These are phyloP conservation scores for Plantago major DNA, from an alignment of 257 asterid species.

Conservation along the genomic window DNA sequence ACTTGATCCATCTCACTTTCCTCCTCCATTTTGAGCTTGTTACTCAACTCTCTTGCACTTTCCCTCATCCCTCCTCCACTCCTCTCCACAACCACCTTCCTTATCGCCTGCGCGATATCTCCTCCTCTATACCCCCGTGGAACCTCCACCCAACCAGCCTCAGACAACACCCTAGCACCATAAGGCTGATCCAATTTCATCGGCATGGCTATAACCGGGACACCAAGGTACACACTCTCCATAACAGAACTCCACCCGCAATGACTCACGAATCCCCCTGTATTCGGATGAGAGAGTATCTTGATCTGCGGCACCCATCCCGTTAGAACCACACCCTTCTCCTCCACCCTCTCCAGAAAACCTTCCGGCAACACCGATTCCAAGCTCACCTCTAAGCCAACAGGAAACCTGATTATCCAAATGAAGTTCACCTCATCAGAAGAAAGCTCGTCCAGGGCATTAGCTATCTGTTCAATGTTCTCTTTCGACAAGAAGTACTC, in stretches of 20 bases:
- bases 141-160: constrained; percentile 29
- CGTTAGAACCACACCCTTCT: constrained; percentile 25
- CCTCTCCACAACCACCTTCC: background rate
- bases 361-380: constrained; percentile 25
- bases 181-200: constrained; percentile 25
- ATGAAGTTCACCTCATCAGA: constrained; percentile 25
- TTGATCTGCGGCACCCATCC: constrained; percentile 42
- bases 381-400: background rate
- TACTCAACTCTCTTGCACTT: background rate
- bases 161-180: constrained; percentile 24
- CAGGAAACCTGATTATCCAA: constrained; percentile 36
- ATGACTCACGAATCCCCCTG: constrained; percentile 37
- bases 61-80: background rate
- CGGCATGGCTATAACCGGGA: constrained; percentile 37
- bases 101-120: constrained; percentile 16
- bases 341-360: constrained; percentile 31
- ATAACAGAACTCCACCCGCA: constrained; percentile 43
- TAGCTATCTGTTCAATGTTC: constrained; percentile 32
- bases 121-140: constrained; percentile 20
- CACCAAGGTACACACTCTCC: constrained; percentile 36
- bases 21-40: background rate
- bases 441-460: constrained; percentile 29
- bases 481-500: constrained; percentile 34
- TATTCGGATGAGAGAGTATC: constrained; percentile 30
- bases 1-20: background rate